These are phyloP conservation scores for Dissophora ornata DNA, from an alignment of 192 early-diverging fungal genomes.

Conservation along the genomic window DNA sequence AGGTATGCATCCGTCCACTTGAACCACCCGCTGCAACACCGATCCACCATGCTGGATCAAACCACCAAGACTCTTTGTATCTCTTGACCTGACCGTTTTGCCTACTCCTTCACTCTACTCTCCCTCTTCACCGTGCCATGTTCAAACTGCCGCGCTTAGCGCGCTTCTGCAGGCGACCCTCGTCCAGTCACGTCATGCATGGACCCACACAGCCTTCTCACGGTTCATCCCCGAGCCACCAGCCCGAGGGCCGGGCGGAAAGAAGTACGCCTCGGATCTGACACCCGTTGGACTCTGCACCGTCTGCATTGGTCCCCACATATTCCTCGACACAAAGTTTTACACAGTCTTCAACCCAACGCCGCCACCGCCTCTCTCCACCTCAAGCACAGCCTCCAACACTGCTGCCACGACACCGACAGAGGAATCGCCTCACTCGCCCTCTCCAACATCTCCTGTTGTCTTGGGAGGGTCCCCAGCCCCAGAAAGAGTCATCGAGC, in stretches of 20 bases:
- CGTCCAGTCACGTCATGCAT: slow-evolving; percentile 26
- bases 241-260: slow-evolving; percentile 33
- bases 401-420: slow-evolving; percentile 5
- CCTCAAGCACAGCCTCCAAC: slow-evolving; percentile 6
- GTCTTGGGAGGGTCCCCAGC: slow-evolving; percentile 14
- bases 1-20: slow-evolving; percentile 12
- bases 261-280: slow-evolving; percentile 37
- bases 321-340: slow-evolving; percentile 45
- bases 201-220: slow-evolving; percentile 42
- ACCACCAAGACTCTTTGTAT: too few species aligned
- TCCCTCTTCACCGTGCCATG: too few species aligned
- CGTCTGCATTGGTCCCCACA: slow-evolving; percentile 48
- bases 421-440: not conserved
- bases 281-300: slow-evolving; percentile 27
- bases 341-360: slow-evolving; percentile 36
- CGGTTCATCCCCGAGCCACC: slow-evolving; percentile 39
- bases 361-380: not conserved
- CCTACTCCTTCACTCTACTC: too few species aligned
- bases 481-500: slow-evolving; percentile 36
- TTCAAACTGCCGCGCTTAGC: too few species aligned
- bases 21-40: too few species aligned
- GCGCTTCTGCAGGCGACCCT: slow-evolving; percentile 34
- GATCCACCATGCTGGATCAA: too few species aligned
- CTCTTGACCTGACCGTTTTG: too few species aligned
- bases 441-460: slow-evolving; percentile 8